Conservation (phyloP, 306 rosid species). For the Vicia faba region DNA sequence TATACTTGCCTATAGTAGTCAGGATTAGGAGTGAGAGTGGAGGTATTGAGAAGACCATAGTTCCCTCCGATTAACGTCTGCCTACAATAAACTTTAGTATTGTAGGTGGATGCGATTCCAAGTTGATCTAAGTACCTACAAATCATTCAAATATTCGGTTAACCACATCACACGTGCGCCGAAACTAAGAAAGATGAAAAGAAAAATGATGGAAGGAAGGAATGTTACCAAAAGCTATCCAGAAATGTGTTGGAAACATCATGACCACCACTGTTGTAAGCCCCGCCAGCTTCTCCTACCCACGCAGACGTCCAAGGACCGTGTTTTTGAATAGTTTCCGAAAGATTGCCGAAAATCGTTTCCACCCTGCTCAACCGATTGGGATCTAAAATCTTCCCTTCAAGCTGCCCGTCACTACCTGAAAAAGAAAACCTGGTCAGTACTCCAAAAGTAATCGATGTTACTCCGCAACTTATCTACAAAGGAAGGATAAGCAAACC, state of each 20-base stretch:
- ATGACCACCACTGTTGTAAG: conserved; percentile 84
- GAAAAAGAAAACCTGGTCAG: conserved; percentile 13
- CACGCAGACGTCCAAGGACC: conserved; percentile 92
- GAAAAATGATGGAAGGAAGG: conserved; percentile 29
- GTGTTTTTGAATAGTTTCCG: conserved; percentile 55
- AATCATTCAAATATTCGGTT: conserved; percentile 23
- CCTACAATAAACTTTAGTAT: conserved; percentile 79
- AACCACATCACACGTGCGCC: not conserved
- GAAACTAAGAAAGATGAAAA: conserved; percentile 7
- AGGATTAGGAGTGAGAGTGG: conserved; percentile 85
- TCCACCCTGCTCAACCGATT: conserved; percentile 53
- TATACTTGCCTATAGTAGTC: conserved; percentile 79
- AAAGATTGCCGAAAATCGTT: conserved; percentile 53
- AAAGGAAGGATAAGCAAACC: conserved; percentile 53
- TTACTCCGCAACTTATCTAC: not conserved
- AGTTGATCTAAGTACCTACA: conserved; percentile 97
- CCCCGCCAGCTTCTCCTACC: conserved; percentile 99
- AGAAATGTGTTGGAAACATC: conserved; percentile 78
- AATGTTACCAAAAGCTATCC: conserved; percentile 87
- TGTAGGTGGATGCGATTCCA: conserved; percentile 79
- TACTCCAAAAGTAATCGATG: not conserved
- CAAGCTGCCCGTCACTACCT: conserved; percentile 72
- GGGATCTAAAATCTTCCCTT: conserved; percentile 72
- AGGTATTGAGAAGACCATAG: conserved; percentile 83
- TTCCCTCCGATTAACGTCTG: conserved; percentile 91